These are phyloP conservation scores for Casuarina equisetifolia DNA, from an alignment of 306 rosid genomes.

Conservation along the genomic window DNA sequence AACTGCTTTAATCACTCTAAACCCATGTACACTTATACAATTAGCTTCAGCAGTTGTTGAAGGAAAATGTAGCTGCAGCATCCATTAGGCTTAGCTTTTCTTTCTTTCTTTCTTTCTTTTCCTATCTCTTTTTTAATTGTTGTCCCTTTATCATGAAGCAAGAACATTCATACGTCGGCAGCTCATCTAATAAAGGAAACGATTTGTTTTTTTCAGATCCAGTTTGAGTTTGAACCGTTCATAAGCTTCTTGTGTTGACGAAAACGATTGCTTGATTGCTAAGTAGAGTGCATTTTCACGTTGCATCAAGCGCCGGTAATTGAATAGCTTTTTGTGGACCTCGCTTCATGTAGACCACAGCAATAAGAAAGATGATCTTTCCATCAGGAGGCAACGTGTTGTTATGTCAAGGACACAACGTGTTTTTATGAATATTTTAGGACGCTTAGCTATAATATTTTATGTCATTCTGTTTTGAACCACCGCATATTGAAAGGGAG, in stretches of 20 bases:
- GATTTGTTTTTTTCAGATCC: too few species aligned
- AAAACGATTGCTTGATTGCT: conserved; percentile 8
- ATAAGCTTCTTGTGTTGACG: background rate
- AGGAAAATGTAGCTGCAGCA: conserved; percentile 3
- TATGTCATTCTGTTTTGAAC: background rate
- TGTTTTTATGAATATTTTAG: background rate
- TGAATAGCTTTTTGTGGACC: conserved; percentile 17
- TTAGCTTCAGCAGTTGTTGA: background rate
- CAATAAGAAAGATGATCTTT: background rate
- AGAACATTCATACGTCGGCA: conserved; percentile 24
- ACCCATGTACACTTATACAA: background rate
- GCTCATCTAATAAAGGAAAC: too few species aligned
- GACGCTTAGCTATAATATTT: conserved; percentile 3
- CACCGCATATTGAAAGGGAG: conserved; percentile 12
- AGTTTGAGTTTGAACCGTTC: background rate
- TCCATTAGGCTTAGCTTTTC: background rate
- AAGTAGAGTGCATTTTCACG: conserved; percentile 25
- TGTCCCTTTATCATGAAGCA: background rate
- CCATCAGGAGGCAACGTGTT: conserved; percentile 3
- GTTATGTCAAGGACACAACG: background rate
- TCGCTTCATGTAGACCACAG: conserved; percentile 10
- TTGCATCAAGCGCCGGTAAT: conserved; percentile 32
- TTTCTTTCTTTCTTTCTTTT: too few species aligned
- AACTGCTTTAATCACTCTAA: too few species aligned
- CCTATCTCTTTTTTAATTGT: background rate